Base-by-base conservation (phyloP, 2,329 filamentous ascomycete species). In the Colletotrichum caudatum region DNA sequence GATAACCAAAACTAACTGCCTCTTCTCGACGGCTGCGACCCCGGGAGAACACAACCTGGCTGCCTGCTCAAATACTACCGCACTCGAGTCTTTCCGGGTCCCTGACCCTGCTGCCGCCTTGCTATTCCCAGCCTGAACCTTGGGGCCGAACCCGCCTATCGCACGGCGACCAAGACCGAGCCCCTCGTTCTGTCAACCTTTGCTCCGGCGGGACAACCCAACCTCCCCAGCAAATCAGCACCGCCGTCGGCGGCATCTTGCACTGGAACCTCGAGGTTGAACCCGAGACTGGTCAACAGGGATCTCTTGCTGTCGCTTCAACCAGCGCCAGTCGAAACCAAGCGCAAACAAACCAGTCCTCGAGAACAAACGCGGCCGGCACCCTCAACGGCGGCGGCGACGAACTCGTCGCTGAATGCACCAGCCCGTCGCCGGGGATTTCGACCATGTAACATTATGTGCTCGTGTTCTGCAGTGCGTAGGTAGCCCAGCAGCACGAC, bases 251-350 rank as follows among this genome's bases (percentile, higher is more conserved):
- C 51, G 63, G 16, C 57, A 46, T 48, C 35, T 58, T 53, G 37
- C 57, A 58, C 68, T 71, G 54, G 54, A 69, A 61, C 69, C 65
- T 60, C 41, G 46, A 70, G n/a, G 69, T 61, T 70, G 66, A 70
- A 72, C 61, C 69, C 64, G 69, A 72, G 69, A 72, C 69, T 59
- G 54, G 29, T 54, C 66, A 48, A 56, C 66, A 65, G 39, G 69
- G 60, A 46, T 72, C 23, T 26, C 69, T 57, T 61, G 39, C 46
- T 56, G 41, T 60, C 54, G n/a, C 54, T 56, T 37, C 48, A 48
- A 46, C 61, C 39, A 26, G 39, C 46, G 29, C 60, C 41, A 46
- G 44, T 59, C 35, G 35, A 46, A 29, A 29, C 63, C 35, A 29
- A 44, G 51, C 44, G 33, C 69, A 35, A 44, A 39, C 69, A 35